Evolutionary conservation across 352 stramenopile species (phyloP).

Genomic region (Blastocystis sp.): DNA sequence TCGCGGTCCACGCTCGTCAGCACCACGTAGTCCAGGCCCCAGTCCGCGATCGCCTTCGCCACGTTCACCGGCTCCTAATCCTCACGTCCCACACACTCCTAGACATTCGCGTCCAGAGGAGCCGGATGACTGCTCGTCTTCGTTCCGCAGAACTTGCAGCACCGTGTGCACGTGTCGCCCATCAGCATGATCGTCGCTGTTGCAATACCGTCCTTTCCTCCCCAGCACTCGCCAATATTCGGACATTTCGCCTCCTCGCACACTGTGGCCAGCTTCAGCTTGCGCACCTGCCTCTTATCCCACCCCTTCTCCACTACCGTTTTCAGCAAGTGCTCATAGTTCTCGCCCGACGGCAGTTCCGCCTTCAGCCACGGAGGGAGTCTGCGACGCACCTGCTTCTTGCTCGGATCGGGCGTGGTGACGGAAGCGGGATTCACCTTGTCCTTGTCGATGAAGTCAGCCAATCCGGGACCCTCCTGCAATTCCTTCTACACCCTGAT

Average conservation of each 20-base stretch:
- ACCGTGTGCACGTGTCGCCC: slow-evolving; percentile 97
- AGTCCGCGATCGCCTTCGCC: too few species aligned
- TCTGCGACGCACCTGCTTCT: slow-evolving; percentile 33
- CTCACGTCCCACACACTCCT: too few species aligned
- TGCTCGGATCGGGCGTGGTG: slow-evolving; percentile 15
- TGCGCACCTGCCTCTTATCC: slow-evolving; percentile 28
- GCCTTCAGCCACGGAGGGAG: slow-evolving; percentile 59
- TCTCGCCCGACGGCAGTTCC: slow-evolving; percentile 52
- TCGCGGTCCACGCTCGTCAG: too few species aligned
- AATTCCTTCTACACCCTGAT: not conserved
- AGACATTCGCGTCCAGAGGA: slow-evolving; percentile 83
- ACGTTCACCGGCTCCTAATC: not conserved
- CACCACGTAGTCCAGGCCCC: too few species aligned
- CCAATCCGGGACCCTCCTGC: not conserved
- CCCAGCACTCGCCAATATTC: slow-evolving; percentile 99
- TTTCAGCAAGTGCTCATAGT: slow-evolving; percentile 57
- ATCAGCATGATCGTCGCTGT: slow-evolving; percentile 99
- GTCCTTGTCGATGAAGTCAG: slow-evolving; percentile 34
- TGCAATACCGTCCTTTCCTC: slow-evolving; percentile 84
- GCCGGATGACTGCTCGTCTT: slow-evolving; percentile 91
- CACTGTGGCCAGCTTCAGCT: slow-evolving; percentile 87
- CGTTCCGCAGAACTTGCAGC: slow-evolving; percentile 96
- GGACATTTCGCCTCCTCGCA: slow-evolving; percentile 98
- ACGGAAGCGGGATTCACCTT: slow-evolving; percentile 6
- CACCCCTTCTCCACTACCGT: not conserved